Evolutionary conservation across 2,329 filamentous ascomycete genomes (phyloP), one percentile per base, ranked within the genome.

Genomic region (Ceratocystis lukuohia): DNA sequence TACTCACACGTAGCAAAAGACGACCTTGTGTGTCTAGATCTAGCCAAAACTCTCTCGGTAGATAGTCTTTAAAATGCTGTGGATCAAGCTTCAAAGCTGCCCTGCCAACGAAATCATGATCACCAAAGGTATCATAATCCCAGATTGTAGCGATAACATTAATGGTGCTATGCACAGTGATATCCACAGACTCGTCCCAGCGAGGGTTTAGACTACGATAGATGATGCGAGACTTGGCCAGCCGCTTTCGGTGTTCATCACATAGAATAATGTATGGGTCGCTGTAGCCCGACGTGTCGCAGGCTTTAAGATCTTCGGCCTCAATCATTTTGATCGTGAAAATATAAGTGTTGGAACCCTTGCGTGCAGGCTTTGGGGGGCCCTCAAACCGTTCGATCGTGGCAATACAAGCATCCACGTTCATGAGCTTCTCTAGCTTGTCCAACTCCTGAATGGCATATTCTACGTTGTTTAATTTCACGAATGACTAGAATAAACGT

Each of bases 301-400:
- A 97, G n/a, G 94, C 91, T 76, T 97, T 97, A 71, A 99, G 80
- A 72, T 99, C 94, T 76, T 99, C 94, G 7, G 90, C 94, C 76
- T 99, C 94, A 30, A 99, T 92, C 68, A 99, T 92, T 77, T 99
- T 99, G 77, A 99, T 92, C 0, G 94, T 97, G 76, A 99, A 99
- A 66, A 96, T 92, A 74, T 96, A 97, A 74, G 95, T 96, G 69
- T 85, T 88, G 53, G 87, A 84, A 71, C 85, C 88, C 71, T 85
- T 85, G 66, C 77, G 73, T 69, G 80, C 78, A 66, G 83, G 80
- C 72, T 85, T 85, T 65, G 84, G 80, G 0, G 89, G 87, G 7
- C 89, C 89, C 30, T 89, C 84, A 69, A 88, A 80, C 71, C 83
- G 86, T 61, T 87, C 85, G 63, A 99, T 84, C 17, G 96, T 84